These are phyloP conservation scores for Cicer chorassanicum DNA, from an alignment of 306 rosid species.

Conservation along the genomic window DNA sequence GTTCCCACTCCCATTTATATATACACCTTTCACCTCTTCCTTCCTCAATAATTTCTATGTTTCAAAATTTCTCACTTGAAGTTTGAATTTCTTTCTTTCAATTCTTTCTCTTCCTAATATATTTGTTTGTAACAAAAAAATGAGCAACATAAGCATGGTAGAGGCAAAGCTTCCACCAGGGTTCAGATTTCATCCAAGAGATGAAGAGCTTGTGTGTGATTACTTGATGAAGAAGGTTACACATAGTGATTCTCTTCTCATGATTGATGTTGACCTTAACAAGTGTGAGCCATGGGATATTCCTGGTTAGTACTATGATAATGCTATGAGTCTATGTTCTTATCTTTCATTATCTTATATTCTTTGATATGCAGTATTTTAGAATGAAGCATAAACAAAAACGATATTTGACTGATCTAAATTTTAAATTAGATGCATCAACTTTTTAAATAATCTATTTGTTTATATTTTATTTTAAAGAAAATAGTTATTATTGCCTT, in stretches of 20 bases:
- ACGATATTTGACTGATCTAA: too few species aligned
- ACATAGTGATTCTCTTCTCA: slow-evolving; percentile 57
- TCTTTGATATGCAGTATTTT: background rate
- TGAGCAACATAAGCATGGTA: slow-evolving; percentile 84
- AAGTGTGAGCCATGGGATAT: slow-evolving; percentile 97
- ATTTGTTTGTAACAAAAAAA: slow-evolving; percentile 37
- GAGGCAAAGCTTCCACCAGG: slow-evolving; percentile 91
- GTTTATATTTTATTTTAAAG: too few species aligned
- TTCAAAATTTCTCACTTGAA: slow-evolving; percentile 28
- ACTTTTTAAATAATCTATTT: too few species aligned
- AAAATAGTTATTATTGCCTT: background rate
- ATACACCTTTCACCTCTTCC: slow-evolving; percentile 46
- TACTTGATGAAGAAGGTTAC: slow-evolving; percentile 75
- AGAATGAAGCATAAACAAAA: too few species aligned
- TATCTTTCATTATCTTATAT: slow-evolving; percentile 22
- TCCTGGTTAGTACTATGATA: slow-evolving; percentile 65
- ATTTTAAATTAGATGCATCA: too few species aligned
- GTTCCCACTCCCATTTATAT: slow-evolving; percentile 49
- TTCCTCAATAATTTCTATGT: slow-evolving; percentile 25
- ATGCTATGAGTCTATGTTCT: background rate
- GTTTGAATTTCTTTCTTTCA: slow-evolving; percentile 6
- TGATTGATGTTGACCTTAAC: slow-evolving; percentile 94
- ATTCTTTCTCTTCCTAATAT: background rate
- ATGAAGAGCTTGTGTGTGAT: slow-evolving; percentile 91
- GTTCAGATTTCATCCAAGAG: slow-evolving; percentile 92